A percentile compares a stretch with the other conserved stretches of the same genome.
Conservation (phyloP, 2,329 filamentous ascomycete genomes). For the Neurospora sp. region DNA sequence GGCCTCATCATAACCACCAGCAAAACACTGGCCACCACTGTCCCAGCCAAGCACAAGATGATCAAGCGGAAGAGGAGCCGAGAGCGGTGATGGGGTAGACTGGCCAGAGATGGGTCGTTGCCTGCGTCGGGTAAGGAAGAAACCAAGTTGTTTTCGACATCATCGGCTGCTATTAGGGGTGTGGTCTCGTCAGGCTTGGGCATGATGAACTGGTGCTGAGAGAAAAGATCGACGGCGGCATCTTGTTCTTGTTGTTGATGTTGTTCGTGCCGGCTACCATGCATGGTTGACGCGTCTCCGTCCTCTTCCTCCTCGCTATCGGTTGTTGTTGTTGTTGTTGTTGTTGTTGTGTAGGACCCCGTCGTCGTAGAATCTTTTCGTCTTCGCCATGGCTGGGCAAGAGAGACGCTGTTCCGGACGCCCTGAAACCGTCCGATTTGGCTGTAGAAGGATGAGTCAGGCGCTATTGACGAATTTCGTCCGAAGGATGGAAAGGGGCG, state of each 20-base stretch:
- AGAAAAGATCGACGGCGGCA: not conserved
- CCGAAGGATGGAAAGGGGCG: not conserved
- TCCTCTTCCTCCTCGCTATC: not conserved
- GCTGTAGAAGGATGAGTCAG: not conserved
- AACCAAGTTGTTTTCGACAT: not conserved
- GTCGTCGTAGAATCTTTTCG: not conserved
- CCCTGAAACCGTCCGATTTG: not conserved
- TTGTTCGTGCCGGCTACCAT: not conserved
- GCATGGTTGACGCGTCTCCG: not conserved
- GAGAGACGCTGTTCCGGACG: not conserved
- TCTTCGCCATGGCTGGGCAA: not conserved
- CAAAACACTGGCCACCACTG: not conserved
- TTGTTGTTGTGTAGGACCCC: not conserved
- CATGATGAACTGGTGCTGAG: not conserved
- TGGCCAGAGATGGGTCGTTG: not conserved
- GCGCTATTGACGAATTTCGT: not conserved
- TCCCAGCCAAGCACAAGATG: not conserved
- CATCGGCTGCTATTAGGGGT: not conserved
- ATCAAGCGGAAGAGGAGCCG: not conserved
- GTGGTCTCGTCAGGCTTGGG: not conserved
- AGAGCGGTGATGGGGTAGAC: not conserved
- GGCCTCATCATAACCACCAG: not conserved
- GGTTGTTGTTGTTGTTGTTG: not conserved
- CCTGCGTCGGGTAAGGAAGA: not conserved
- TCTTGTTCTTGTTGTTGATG: not conserved